Base-by-base conservation (phyloP, 148 eudicot genomes). In the Cornus controversa region DNA sequence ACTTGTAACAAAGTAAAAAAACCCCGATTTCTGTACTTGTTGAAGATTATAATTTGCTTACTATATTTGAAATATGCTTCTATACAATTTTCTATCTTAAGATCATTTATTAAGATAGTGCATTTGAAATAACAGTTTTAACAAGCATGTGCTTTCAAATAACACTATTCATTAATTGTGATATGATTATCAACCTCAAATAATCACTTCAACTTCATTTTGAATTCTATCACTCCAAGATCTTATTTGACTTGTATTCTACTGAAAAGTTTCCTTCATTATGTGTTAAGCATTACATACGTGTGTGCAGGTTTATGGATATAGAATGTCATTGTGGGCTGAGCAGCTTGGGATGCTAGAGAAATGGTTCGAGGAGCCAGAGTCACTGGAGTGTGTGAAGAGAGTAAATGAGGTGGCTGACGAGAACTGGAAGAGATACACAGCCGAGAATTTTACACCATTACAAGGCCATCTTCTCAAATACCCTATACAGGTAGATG, bases 261-360 rank as follows among this genome's bases (percentile, higher is more conserved):
- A 11, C 18, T 34, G 13, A 22, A 20, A 18, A 34, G 11, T 20
- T 69, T 16, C 23, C 8, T 23, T 69, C 27, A 15, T 69, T n/a
- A 69, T n/a, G 27, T 69, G 11, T 5, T 69, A 1, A 6, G 23
- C 47, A n/a, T 69, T 14, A 40, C 8, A 10, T 37, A 37, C 36
- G 6, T 45, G 34, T 50, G 22, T 80, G 83, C 88, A 91, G 94
- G 77, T 91, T 13, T 91, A 90, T 63, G 94, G 94, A 26, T 87
- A 89, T 72, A 87, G 94, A 83, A 84, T 74, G 69, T 90, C 94
- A 36, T 78, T 91, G 70, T 91, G 94, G 94, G 90, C 90, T 18
- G 94, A 87, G 83, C 89, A 89, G 68, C 87, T 89, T 47, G 94
- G 92, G 69, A 77, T 31, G 78, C 8, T 86, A 42, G 88, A 91